Base-by-base conservation (phyloP, 2,329 filamentous ascomycete genomes). In the Ceratocystis ficicola region DNA sequence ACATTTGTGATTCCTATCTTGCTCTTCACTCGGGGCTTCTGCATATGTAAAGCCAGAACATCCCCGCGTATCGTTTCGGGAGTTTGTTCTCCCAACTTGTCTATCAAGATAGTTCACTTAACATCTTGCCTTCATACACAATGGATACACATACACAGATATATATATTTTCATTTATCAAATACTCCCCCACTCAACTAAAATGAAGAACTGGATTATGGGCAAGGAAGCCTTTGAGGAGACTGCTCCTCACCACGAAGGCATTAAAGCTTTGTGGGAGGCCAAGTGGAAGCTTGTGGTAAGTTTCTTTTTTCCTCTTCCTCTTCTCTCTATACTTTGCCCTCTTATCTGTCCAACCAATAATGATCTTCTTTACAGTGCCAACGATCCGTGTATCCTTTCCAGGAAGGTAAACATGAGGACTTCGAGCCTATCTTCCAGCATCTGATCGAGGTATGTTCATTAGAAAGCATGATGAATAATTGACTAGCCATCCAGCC, bases 251-350 rank as follows among this genome's bases (percentile, higher is more conserved):
- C 84, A 86, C 71, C 82, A 86, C 69, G 76, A 79, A 44, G 81
- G 81, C 28, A 84, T 86, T 69, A 77, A 81, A 71, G 80, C 80
- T 8, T 75, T 88, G 32, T 91, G 88, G 87, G 85, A 89, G 75
- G 88, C 84, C 5, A 89, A 89, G 74, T 91, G 87, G 87, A 85
- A 85, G 74, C 77, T 81, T 70, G 85, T 85, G 4, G 84, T 86
- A 75, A 66, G 80, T 71, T n/a, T 50, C 22, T 30, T 41, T 10
- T 12, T 44, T 44, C 50, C 3, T 4, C 32, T 25, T 5, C 59
- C 10, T 25, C 50, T 17, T 30, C 15, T 5, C 15, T 32, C 22
- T 32, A 17, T 8, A 50, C 22, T n/a, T 4, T 22, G 0, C 10
- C 17, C 17, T 22, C 17, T 50, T 3, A 2, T 22, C 8, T 22